These are phyloP conservation scores for Silene coronaria DNA, from an alignment of 179 eudicot genomes.

Conservation along the genomic window DNA sequence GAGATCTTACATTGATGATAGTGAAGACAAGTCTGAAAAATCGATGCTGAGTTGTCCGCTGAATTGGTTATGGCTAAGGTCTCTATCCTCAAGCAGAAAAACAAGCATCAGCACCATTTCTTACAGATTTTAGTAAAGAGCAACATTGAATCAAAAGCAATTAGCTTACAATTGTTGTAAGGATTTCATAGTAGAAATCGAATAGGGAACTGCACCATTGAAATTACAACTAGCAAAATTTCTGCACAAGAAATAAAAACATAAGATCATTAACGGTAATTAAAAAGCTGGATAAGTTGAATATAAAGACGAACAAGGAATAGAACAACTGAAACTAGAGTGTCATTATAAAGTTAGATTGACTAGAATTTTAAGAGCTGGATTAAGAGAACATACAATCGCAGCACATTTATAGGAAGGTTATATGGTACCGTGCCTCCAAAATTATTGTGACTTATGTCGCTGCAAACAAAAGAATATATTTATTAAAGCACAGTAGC, in stretches of 20 bases:
- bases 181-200: slow-evolving; percentile 58
- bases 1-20: slow-evolving; percentile 59
- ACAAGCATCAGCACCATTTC: not conserved
- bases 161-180: slow-evolving; percentile 59
- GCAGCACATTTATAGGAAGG: slow-evolving; percentile 66
- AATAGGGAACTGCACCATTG: slow-evolving; percentile 59
- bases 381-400: slow-evolving; percentile 46
- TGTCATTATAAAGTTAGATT: too few relatives aligned
- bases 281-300: not conserved
- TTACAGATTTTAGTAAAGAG: slow-evolving; percentile 7
- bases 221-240: slow-evolving; percentile 62
- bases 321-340: not conserved
- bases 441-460: slow-evolving; percentile 75
- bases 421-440: slow-evolving; percentile 60
- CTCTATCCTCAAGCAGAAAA: slow-evolving; percentile 39
- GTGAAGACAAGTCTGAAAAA: slow-evolving; percentile 54
- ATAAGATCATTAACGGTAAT: not conserved
- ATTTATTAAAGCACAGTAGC: slow-evolving; percentile 11
- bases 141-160: slow-evolving; percentile 4
- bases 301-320: not conserved
- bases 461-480: slow-evolving; percentile 50
- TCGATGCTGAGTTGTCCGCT: slow-evolving; percentile 50
- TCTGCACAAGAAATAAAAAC: slow-evolving; percentile 41
- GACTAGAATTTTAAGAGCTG: not conserved
- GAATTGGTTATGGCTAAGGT: slow-evolving; percentile 75